phyloP scores from a whole-genome alignment of 2,329 filamentous ascomycete species.

The Fusarium verticillioides region DNA sequence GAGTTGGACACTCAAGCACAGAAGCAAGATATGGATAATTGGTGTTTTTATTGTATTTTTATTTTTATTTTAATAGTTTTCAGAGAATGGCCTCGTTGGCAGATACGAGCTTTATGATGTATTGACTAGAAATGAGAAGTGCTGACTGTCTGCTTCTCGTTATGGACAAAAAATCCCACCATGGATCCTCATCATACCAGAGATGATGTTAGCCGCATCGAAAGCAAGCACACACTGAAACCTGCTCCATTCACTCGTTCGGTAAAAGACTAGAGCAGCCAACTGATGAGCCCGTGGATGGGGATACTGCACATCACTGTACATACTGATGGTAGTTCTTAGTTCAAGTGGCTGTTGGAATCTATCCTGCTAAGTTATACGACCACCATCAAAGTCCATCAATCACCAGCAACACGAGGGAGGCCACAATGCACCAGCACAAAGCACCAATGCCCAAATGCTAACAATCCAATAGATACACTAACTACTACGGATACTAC shows the following conservation, averaged over 20 bases:
- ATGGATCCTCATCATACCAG: not conserved
- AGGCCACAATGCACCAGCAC: not conserved
- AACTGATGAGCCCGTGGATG: not conserved
- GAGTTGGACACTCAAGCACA: constrained; percentile 17
- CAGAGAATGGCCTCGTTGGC: not conserved
- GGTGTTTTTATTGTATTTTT: not conserved
- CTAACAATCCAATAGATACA: not conserved
- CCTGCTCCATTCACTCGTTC: constrained; percentile 4
- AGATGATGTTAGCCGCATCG: constrained; percentile 8
- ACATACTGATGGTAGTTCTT: not conserved
- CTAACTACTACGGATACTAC: not conserved
- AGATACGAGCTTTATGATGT: not conserved
- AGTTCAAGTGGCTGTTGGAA: not conserved
- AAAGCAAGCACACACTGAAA: not conserved
- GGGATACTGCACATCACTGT: not conserved
- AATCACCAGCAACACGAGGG: not conserved
- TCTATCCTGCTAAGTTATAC: constrained; percentile 6
- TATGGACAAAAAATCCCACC: not conserved
- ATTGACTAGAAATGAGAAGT: not conserved
- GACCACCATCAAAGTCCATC: constrained; percentile 1
- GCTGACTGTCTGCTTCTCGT: not conserved
- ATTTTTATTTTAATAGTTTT: not conserved
- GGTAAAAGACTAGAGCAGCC: not conserved
- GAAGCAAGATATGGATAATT: not conserved
- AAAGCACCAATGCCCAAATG: constrained; percentile 14